Evolutionary conservation across 1,284 basidiomycete genomes (phyloP), one percentile per base, ranked within the genome.

Genomic region (Dichomitus squalens): DNA sequence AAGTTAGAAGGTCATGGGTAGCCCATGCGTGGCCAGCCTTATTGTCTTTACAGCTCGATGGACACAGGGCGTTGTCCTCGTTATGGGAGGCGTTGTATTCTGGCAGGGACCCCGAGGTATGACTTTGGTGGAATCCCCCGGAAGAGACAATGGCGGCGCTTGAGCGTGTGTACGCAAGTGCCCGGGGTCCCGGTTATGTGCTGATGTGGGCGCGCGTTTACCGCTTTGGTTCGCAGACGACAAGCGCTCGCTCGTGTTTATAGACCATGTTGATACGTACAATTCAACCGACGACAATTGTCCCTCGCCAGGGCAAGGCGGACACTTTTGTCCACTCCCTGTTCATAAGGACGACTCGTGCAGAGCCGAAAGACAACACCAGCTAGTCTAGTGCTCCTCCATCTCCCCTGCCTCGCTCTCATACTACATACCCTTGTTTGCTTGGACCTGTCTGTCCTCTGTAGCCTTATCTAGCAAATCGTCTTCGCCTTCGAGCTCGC

Each of bases 321-420:
- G 62, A 36, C 53, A 64, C 63, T 66, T 68, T 68, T 68, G 64
- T 65, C 60, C 64, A 44, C 54, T 57, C 52, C 49, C 44, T 52
- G 56, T 49, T 58, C 64, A 57, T 64, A 64, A 66, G 60, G 57
- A 63, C 54, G 34, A 35, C 46, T 54, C 20, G 38, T 52, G 44
- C 53, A 16, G 48, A 41, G 23, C 54, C 25, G 49, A 56, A 58
- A 41, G 52, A 39, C 60, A 66, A 47, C 66, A 64, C 63, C 62
- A 68, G 66, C 66, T 63, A 66, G 63, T 63, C 64, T 68, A 55
- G 64, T 64, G 64, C 53, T 58, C 64, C 46, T 57, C 50, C 55
- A 51, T 46, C 47, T 25, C 25, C 49, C 39, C 49, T 39, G 14
- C 35, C 23, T 25, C 34, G 21, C 43, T 20, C 34, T 55, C 48